Base-by-base conservation (phyloP, 768 basidiomycete species). In the Lentinula lateritia region DNA sequence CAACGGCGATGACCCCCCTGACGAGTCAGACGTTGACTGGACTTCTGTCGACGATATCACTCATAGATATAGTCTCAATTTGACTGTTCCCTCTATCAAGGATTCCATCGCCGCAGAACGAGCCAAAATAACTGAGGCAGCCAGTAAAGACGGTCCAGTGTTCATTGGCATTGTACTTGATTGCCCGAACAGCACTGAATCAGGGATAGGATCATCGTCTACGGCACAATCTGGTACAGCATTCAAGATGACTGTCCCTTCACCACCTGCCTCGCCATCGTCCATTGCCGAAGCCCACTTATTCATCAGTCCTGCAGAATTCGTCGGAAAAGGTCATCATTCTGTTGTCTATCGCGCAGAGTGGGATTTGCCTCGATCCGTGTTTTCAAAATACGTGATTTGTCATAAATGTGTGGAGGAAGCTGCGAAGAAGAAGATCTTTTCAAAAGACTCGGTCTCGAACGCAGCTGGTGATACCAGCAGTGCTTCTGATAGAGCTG, bases 211-310 rank as follows among this genome's bases (percentile, higher is more conserved):
- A 28, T 28, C 28, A 28, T 28, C 28, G 28, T 28, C 28, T 28
- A 28, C 28, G 28, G 28, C 28, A 28, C 28, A 28, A 28, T 42
- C 68, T n/a, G 41, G 69, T 67, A 20, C 6, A 43, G 45, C 66
- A 53, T 15, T 63, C 39, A 39, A 23, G 12, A 53, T 67, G 59
- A 62, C 65, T 12, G 62, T 63, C 7, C 66, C 67, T 6, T 63
- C 65, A 18, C 63, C 67, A 36, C 64, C 65, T 23, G 45, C 63
- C 9, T 58, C 63, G 20, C 63, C 59, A 34, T 42, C 15, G 0
- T 41, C 34, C 8, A 66, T 62, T 6, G 70, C 70, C 32, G 80
- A 77, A 53, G 80, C 78, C 1, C 83, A 59, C 32, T 8, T 59
- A 6, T 50, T 20, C 48, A 41, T 59, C 43, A 48, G 32, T 9